phyloP scores from a whole-genome alignment of 352 stramenopile species.

The Phytophthora melonis region DNA sequence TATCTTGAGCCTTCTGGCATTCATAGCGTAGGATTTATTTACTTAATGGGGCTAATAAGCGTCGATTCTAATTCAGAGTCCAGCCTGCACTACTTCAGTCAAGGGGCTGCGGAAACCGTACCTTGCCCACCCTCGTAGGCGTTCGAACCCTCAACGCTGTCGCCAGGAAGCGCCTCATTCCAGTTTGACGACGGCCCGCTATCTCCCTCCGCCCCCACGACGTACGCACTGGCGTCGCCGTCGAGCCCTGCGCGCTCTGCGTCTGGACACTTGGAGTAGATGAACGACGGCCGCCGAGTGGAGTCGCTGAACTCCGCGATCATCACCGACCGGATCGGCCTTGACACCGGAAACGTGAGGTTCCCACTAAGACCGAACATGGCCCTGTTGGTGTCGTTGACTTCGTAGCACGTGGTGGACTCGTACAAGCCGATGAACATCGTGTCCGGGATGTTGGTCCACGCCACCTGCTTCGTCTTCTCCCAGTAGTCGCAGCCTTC shows the following conservation, averaged over 20 bases:
- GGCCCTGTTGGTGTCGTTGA: neutral
- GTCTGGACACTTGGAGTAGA: neutral
- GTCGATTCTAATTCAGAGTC: no score
- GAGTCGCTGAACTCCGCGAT: neutral
- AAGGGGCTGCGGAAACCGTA: neutral
- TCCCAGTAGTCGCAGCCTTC: slow-evolving; percentile 1
- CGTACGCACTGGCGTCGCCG: neutral
- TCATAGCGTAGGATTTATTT: no score
- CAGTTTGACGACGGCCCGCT: slow-evolving; percentile 1
- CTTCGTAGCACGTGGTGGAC: neutral
- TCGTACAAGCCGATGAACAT: neutral
- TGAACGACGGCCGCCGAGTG: neutral
- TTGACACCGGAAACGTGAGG: neutral
- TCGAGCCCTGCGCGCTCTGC: neutral
- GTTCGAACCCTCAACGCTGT: neutral
- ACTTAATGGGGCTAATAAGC: no score
- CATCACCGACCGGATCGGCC: slow-evolving; percentile 3
- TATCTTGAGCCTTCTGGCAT: no score
- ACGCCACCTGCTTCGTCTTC: neutral
- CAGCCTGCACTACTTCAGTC: neutral
- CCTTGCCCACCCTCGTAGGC: neutral
- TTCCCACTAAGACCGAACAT: neutral
- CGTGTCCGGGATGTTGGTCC: neutral
- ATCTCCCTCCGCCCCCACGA: neutral
- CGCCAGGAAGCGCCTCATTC: neutral